Evolutionary conservation across 2,329 filamentous ascomycete species (phyloP).

Genomic region (Aaosphaeria pasadenensis): DNA sequence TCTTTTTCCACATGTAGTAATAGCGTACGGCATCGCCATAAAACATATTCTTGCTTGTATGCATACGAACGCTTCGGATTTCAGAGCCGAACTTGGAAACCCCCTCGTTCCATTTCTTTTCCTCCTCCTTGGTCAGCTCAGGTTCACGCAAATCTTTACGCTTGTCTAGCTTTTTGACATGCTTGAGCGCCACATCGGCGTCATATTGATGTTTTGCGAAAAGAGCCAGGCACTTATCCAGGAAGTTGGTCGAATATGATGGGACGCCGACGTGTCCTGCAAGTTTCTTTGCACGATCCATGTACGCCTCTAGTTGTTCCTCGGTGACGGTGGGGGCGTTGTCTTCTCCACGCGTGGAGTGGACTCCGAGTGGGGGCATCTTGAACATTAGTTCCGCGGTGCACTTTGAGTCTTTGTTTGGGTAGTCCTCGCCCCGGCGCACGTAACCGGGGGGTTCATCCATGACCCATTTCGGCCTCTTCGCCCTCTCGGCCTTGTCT

Average conservation of each 20-base stretch:
- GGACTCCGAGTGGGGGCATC: constrained; percentile 57
- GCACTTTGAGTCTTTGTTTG: constrained; percentile 67
- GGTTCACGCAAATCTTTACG: constrained; percentile 79
- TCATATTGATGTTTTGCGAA: constrained; percentile 73
- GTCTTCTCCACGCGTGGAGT: constrained; percentile 47
- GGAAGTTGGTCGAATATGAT: constrained; percentile 76
- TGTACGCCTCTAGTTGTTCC: constrained; percentile 70
- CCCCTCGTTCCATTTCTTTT: constrained; percentile 89
- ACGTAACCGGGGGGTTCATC: constrained; percentile 88
- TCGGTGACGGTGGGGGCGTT: constrained; percentile 45
- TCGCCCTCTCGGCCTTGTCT: constrained; percentile 74
- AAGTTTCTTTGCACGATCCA: constrained; percentile 64
- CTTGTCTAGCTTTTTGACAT: constrained; percentile 65
- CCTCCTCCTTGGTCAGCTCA: constrained; percentile 70
- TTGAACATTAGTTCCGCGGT: constrained; percentile 78
- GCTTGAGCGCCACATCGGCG: constrained; percentile 65
- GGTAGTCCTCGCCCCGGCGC: constrained; percentile 75
- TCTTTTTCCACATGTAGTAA: constrained; percentile 99
- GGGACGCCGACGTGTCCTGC: constrained; percentile 68
- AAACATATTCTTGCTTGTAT: constrained; percentile 67
- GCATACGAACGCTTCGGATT: constrained; percentile 74
- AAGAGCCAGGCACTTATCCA: constrained; percentile 76
- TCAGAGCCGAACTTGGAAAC: constrained; percentile 90
- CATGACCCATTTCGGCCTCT: constrained; percentile 87
- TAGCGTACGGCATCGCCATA: constrained; percentile 82